phyloP scores from a whole-genome alignment of 1,284 basidiomycete genomes.

The Tilletia caries region DNA sequence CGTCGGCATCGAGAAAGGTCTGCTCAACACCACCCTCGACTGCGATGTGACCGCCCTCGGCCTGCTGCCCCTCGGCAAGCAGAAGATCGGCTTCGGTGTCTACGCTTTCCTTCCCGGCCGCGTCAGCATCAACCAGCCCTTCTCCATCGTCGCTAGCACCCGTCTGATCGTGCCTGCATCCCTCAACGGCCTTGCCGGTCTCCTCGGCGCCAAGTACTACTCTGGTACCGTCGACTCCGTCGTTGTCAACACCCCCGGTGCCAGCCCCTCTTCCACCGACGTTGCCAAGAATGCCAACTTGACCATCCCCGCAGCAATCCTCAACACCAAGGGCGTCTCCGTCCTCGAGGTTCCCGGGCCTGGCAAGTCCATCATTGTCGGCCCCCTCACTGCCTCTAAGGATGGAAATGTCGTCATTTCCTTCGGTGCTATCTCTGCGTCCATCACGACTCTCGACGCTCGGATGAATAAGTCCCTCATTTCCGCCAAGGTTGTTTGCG shows the following conservation, averaged over 20 bases:
- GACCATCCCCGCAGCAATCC: not conserved
- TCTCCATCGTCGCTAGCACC: not conserved
- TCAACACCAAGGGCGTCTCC: not conserved
- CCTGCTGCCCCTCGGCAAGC: not conserved
- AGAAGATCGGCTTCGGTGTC: slow-evolving; percentile 4
- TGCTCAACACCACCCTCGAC: slow-evolving; percentile 10
- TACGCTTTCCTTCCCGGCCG: not conserved
- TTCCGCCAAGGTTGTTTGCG: slow-evolving; percentile 2
- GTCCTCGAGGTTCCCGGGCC: slow-evolving; percentile 10
- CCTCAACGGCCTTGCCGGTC: not conserved
- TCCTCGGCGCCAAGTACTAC: not conserved
- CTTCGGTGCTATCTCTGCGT: not conserved
- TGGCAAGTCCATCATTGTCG: not conserved
- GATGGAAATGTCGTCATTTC: not conserved
- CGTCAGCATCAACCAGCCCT: slow-evolving; percentile 3
- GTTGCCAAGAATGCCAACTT: not conserved
- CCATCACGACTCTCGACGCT: not conserved
- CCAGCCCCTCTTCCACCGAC: not conserved
- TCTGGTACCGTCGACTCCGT: not conserved
- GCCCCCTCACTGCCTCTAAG: slow-evolving; percentile 1
- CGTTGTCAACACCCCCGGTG: not conserved
- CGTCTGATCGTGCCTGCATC: slow-evolving; percentile 3
- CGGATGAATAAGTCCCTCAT: not conserved
- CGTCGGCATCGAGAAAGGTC: not conserved
- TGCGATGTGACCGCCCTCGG: slow-evolving; percentile 7